Evolutionary conservation across 331 rosid genomes (phyloP).

Genomic region (Dryas integrifolia): DNA sequence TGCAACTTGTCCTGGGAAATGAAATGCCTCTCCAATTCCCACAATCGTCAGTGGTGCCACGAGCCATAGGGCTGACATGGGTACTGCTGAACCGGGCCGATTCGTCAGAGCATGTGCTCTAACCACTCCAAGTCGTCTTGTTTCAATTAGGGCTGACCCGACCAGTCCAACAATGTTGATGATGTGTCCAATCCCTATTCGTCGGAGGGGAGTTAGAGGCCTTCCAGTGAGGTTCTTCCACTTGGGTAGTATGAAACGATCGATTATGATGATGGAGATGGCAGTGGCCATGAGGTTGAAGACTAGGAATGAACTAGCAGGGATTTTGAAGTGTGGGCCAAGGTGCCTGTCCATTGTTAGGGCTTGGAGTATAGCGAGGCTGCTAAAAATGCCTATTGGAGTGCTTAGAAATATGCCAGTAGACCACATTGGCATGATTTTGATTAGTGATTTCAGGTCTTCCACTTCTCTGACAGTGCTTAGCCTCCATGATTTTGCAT

Average conservation of each 20-base stretch:
- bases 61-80: constrained; percentile 33
- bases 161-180: constrained; percentile 6
- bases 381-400: constrained; percentile 15
- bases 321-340: constrained; percentile 28
- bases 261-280: constrained; percentile 25
- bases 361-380: constrained; percentile 32
- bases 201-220: constrained; percentile 25
- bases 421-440: constrained; percentile 35
- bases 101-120: neutral
- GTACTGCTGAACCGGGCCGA: constrained; percentile 19
- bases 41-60: constrained; percentile 6
- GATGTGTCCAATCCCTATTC: constrained; percentile 27
- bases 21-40: constrained; percentile 27
- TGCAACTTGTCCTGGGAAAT: constrained; percentile 26
- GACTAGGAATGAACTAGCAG: constrained; percentile 22
- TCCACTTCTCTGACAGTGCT: constrained; percentile 39
- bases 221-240: constrained; percentile 1
- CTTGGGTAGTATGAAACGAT: constrained; percentile 5
- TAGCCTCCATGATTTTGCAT: constrained; percentile 31
- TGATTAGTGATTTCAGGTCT: constrained; percentile 31
- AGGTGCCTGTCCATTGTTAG: constrained; percentile 33
- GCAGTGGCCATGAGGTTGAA: constrained; percentile 31
- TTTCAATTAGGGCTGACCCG: constrained; percentile 28
- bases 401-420: constrained; percentile 23
- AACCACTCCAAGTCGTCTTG: constrained; percentile 12